Evolutionary conservation across 352 stramenopile species (phyloP), one percentile per base, ranked within the genome.

Genomic region (Aphanomyces euteiches): DNA sequence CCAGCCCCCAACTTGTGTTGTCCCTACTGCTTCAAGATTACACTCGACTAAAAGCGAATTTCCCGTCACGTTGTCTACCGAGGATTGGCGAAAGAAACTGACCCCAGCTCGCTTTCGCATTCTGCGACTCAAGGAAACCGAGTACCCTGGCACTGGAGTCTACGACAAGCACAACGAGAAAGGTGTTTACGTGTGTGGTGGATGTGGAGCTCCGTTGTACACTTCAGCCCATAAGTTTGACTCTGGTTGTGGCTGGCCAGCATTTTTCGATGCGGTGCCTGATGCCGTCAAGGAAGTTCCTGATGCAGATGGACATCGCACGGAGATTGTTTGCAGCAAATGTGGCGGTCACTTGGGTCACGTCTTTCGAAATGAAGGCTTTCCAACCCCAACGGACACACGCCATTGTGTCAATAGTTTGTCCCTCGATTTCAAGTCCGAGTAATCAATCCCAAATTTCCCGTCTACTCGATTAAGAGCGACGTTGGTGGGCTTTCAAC

Each of bases 321-420:
- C 80, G 7, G 90, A 97, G 76, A 96, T 97, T 60, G 84, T 95
- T 69, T 97, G 90, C 63, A 85, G 82, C 64, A 87, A 84, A 19
- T 97, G 90, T 72, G 89, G 87, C 61, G 90, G 89, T 47, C 90
- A 97, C 76, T 94, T 97, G 83, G 90, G 89, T 40, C 90, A 97
- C 77, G 84, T 97, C 34, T 97, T 96, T 72, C 92, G 95, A 74
- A 87, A 86, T 34, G 89, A 96, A 73, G 84, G 89, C 6, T 96
- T 95, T 71, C 85, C 88, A 73, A 96, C 77, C 13, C 84, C 87
- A 7, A 96, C 88, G 17, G 78, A 96, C 71, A 87, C 95, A 69
- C 84, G 89, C 34, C 89, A 96, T 78, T 96, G 89, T 63, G 89
- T 97, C 19, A 97, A 97, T 80, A 95, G 86, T 60, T 84, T 93